phyloP scores from a whole-genome alignment of 371 early-diverging fungal species.

The Lichtheimia ramosa region DNA sequence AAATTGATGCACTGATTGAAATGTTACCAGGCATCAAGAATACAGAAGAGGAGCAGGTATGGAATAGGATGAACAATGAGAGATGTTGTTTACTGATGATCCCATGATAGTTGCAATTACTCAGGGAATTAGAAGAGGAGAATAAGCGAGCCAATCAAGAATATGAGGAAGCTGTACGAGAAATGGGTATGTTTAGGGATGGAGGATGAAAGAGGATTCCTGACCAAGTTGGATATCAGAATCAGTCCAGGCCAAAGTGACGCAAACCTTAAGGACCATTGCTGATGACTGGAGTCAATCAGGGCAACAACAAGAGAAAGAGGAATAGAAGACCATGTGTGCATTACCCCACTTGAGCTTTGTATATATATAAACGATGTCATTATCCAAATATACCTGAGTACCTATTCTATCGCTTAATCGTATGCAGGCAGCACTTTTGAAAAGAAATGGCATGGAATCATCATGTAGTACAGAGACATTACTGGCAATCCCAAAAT shows the following conservation, averaged over 20 bases:
- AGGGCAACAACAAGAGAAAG: neutral
- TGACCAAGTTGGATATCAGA: conserved; percentile 9
- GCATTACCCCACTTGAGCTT: too few relatives aligned
- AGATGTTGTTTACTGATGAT: too few relatives aligned
- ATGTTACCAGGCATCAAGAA: conserved; percentile 64
- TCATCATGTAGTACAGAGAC: too few relatives aligned
- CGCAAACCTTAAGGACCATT: conserved; percentile 36
- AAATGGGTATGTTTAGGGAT: conserved; percentile 36
- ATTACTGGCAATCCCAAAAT: too few relatives aligned
- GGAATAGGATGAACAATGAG: neutral
- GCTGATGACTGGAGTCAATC: conserved; percentile 33
- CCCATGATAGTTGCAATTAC: conserved; percentile 3
- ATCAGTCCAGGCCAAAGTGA: conserved; percentile 30
- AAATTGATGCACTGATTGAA: conserved; percentile 70
- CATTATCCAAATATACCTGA: too few relatives aligned
- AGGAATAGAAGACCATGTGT: neutral
- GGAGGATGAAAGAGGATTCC: neutral
- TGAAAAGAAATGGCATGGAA: too few relatives aligned
- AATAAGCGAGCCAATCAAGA: conserved; percentile 50
- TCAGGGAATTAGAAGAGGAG: conserved; percentile 29
- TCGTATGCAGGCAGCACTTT: too few relatives aligned
- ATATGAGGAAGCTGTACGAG: conserved; percentile 49
- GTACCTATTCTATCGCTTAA: too few relatives aligned
- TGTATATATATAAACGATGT: too few relatives aligned
- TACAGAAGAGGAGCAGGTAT: conserved; percentile 68